phyloP scores from a whole-genome alignment of 495 filamentous ascomycete species.

The Neurospora hispaniola region DNA sequence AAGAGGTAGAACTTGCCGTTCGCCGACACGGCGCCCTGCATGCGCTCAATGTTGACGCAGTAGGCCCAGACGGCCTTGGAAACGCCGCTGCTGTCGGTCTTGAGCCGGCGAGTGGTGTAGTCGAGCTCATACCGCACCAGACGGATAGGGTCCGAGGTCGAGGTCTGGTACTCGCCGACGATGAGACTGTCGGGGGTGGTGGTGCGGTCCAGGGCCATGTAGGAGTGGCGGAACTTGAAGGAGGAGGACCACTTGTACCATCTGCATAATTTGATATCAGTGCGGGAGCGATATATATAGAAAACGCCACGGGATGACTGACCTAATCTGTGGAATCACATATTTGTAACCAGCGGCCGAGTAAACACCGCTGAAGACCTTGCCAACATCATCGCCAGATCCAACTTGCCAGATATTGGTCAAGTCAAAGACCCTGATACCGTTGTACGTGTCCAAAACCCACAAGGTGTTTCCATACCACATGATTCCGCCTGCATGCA shows the following conservation, averaged over 20 bases:
- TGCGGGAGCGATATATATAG: too few relatives aligned
- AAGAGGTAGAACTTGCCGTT: slow-evolving; percentile 13
- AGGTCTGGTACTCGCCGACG: slow-evolving; percentile 8
- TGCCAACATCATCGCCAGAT: slow-evolving; percentile 2
- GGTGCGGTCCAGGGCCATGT: slow-evolving; percentile 8
- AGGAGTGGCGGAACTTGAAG: slow-evolving; percentile 6
- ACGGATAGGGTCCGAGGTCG: slow-evolving; percentile 2
- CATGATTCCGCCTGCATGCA: slow-evolving; percentile 9
- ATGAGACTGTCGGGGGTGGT: slow-evolving; percentile 3
- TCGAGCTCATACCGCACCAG: slow-evolving; percentile 5
- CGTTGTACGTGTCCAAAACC: slow-evolving; percentile 7
- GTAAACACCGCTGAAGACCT: background rate
- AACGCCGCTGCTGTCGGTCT: background rate
- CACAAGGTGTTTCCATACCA: slow-evolving; percentile 11
- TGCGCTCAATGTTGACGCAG: slow-evolving; percentile 9
- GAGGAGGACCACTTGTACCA: slow-evolving; percentile 10
- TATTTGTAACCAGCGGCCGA: slow-evolving; percentile 9
- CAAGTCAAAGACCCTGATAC: slow-evolving; percentile 10
- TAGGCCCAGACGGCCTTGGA: slow-evolving; percentile 10
- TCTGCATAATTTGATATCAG: background rate
- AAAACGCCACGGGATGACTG: too few relatives aligned
- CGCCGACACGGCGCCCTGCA: slow-evolving; percentile 12
- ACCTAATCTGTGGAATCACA: slow-evolving; percentile 9
- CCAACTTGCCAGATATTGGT: slow-evolving; percentile 7
- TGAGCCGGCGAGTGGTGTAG: slow-evolving; percentile 5